Evolutionary conservation across 2,329 filamentous ascomycete genomes (phyloP), one percentile per base, ranked within the genome.

Genomic region (Trichoderma sp.): DNA sequence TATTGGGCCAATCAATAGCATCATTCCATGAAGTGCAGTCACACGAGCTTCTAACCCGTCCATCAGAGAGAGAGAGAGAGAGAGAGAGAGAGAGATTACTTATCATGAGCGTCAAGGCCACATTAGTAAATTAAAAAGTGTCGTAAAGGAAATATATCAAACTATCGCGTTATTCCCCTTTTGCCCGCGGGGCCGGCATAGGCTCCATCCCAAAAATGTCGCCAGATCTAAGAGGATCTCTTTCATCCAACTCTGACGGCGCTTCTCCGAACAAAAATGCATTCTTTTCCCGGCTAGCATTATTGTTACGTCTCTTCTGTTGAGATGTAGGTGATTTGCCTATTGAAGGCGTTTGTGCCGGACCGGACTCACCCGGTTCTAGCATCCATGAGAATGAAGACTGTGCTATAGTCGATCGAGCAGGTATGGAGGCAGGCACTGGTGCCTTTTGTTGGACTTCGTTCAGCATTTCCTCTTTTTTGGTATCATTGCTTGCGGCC

Each of bases 321-420:
- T 74, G 74, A 13, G 73, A 61, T 7, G 77, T 70, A 4, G 78
- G 74, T 5, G 79, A 78, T 22, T 78, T 78, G 39, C 64, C 71
- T 8, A 72, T 56, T 4, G 74, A 69, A 3, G 71, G 34, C 0
- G 74, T 70, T 66, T 75, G 68, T 59, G 73, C 71, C 48, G 69
- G 72, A 12, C 57, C 67, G 0, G 80, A 76, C 64, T 81, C 75
- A 71, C 86, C 84, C 3, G 84, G 85, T 71, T 89, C 88, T 2
- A 93, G 82, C 90, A 93, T 93, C 89, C 90, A 93, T 1, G 90
- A 89, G 76, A 92, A 93, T 4, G 89, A 90, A 8, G 91, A 92
- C 71, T 92, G 90, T 1, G 90, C 89, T 37, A 93, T 82, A 0
- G 84, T 87, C 4, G 90, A 90, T 25, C 89, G 84, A 22, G 87